Conservation (phyloP, 371 early-diverging fungal genomes). For the Massospora cicadina region DNA sequence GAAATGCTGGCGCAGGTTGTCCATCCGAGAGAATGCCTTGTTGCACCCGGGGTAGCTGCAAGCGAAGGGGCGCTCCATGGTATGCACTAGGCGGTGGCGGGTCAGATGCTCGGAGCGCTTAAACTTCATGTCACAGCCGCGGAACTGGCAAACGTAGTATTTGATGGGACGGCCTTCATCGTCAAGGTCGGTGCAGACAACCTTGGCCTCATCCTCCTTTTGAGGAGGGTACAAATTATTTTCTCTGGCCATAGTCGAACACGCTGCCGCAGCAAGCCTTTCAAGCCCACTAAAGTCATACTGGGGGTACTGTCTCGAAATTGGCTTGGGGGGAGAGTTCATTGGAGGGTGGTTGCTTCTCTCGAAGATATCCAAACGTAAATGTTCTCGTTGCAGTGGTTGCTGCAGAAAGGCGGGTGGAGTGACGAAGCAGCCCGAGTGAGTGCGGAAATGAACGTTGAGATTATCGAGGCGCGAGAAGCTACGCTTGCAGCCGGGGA, state of each 20-base stretch:
- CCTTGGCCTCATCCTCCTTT: neutral
- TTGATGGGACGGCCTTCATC: neutral
- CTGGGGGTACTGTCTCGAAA: neutral
- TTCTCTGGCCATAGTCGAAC: neutral
- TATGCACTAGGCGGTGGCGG: conserved; percentile 46
- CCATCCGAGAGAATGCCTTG: conserved; percentile 3
- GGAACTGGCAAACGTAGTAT: neutral
- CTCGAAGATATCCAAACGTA: neutral
- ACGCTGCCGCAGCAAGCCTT: neutral
- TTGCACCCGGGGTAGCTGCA: conserved; percentile 38
- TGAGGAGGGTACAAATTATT: neutral
- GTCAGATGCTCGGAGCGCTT: conserved; percentile 70
- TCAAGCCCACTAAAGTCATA: neutral
- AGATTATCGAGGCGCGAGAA: conserved; percentile 74
- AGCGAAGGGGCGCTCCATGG: conserved; percentile 50
- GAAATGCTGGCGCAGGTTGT: conserved; percentile 9
- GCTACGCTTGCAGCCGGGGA: conserved; percentile 61
- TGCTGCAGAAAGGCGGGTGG: neutral
- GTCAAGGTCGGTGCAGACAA: neutral
- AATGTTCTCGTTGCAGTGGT: neutral
- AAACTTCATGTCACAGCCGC: conserved; percentile 26
- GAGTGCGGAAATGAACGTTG: conserved; percentile 20
- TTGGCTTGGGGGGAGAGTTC: neutral
- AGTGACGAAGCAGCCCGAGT: neutral
- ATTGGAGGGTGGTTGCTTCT: neutral